These are phyloP conservation scores for Aspergillus glaucus DNA, from an alignment of 2,329 filamentous ascomycete species.

Conservation along the genomic window DNA sequence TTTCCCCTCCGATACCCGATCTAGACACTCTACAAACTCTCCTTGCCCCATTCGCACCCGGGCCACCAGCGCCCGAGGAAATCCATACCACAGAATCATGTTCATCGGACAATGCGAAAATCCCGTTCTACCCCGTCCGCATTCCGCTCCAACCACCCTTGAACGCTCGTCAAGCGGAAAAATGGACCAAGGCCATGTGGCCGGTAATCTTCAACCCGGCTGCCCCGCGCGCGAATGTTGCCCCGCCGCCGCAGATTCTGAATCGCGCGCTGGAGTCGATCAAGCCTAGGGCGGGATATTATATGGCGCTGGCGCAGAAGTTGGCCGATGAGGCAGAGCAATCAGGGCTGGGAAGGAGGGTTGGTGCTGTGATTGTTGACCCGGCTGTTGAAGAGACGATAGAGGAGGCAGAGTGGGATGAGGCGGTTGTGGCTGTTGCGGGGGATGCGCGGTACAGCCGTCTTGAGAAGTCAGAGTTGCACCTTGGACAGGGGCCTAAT, in stretches of 20 bases:
- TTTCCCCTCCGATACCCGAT: conserved; percentile 36
- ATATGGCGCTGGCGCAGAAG: conserved; percentile 33
- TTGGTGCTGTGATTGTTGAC: conserved; percentile 43
- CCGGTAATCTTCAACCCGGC: conserved; percentile 41
- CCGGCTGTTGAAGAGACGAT: conserved; percentile 27
- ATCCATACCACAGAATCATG: background rate
- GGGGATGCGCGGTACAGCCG: conserved; percentile 39
- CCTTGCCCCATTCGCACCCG: conserved; percentile 32
- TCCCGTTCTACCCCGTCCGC: conserved; percentile 22
- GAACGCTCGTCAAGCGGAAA: conserved; percentile 33
- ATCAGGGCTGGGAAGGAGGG: conserved; percentile 31
- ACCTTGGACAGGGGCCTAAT: conserved; percentile 16
- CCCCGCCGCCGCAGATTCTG: conserved; percentile 36
- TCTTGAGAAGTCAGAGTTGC: conserved; percentile 17
- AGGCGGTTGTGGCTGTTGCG: conserved; percentile 38
- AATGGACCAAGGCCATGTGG: conserved; percentile 38
- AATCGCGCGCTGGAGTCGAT: conserved; percentile 29
- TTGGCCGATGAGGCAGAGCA: conserved; percentile 34
- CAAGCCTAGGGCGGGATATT: conserved; percentile 31
- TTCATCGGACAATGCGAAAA: background rate
- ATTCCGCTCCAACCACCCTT: conserved; percentile 39
- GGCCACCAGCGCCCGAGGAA: conserved; percentile 6
- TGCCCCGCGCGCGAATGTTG: conserved; percentile 36
- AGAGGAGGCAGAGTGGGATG: conserved; percentile 21
- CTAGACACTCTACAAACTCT: conserved; percentile 26